These are phyloP conservation scores for Trametes versicolor DNA, from an alignment of 1,284 basidiomycete species.

Conservation along the genomic window DNA sequence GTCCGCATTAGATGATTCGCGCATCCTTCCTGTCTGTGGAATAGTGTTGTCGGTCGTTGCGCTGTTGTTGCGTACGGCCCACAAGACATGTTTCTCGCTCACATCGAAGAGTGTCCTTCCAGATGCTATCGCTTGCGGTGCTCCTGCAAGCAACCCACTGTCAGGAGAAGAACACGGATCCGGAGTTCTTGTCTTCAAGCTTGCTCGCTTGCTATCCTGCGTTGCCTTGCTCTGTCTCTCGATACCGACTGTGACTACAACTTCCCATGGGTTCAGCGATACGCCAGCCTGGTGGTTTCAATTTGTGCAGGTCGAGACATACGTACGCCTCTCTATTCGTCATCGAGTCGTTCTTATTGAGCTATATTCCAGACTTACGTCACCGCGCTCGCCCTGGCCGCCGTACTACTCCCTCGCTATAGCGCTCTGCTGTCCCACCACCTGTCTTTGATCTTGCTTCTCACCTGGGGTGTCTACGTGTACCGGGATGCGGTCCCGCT, in stretches of 20 bases:
- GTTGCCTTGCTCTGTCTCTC: neutral
- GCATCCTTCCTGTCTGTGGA: neutral
- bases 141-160: neutral
- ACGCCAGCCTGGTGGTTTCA: neutral
- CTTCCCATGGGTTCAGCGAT: neutral
- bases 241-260: neutral
- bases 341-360: neutral
- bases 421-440: conserved; percentile 22
- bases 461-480: conserved; percentile 53
- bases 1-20: neutral
- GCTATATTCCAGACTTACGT: conserved; percentile 32
- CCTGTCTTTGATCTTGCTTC: conserved; percentile 45
- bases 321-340: neutral
- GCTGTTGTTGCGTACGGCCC: neutral
- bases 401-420: conserved; percentile 8
- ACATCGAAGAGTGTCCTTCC: neutral
- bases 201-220: conserved; percentile 1
- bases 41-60: neutral
- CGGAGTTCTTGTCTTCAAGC: neutral
- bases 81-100: too few relatives aligned
- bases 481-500: conserved; percentile 64
- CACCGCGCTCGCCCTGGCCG: conserved; percentile 31
- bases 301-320: neutral
- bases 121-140: neutral
- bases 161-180: neutral